Evolutionary conservation across 352 stramenopile species (phyloP), one percentile per base, ranked within the genome.

Genomic region (Phytophthora palmivora): DNA sequence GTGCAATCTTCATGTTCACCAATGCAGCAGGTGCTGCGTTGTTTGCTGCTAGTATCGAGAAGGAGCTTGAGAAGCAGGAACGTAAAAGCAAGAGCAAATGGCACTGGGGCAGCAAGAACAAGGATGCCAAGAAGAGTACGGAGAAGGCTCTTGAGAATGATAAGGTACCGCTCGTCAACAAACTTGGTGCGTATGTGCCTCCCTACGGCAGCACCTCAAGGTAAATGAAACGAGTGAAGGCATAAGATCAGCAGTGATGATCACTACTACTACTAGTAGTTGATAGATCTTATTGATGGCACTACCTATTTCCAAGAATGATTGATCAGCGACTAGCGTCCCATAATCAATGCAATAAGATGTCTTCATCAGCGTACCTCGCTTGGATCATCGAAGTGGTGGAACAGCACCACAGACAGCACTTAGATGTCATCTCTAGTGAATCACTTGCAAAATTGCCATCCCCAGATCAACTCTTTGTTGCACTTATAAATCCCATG

Each of bases 1-100:
- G 77, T 1, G 59, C 67, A 14, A 47, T 89, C 45, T 87, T 89
- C 45, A 66, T 84, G 33, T 83, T 89, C 55, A 89, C 79, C 6
- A 89, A 89, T 43, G 72, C 76, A 18, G 77, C 74, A 12, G 74
- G 72, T 24, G 76, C 79, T 1, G 79, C 79, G n/a, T 42, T 87
- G 19, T 89, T 87, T 43, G 79, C 79, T 19, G 75, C 67, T 6
- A 74, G 80, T 18, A 74, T 88, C 18, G 79, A 87, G 49, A 78
- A 72, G 42, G 71, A 84, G 11, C 32, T 74, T 22, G 34, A 68
- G 37, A 72, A 62, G 15, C 44, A 67, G 30, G 61, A 63, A 14
- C 56, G 36, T 50, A 50, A 38, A 11, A 67, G 65, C 9, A 39
- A 43, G 41, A 72, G 51, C 41, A 63, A 54, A 34, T 70, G 62